Evolutionary conservation across 1,284 basidiomycete species (phyloP), one percentile per base, ranked within the genome.

Genomic region (Leccinum angustisporum): DNA sequence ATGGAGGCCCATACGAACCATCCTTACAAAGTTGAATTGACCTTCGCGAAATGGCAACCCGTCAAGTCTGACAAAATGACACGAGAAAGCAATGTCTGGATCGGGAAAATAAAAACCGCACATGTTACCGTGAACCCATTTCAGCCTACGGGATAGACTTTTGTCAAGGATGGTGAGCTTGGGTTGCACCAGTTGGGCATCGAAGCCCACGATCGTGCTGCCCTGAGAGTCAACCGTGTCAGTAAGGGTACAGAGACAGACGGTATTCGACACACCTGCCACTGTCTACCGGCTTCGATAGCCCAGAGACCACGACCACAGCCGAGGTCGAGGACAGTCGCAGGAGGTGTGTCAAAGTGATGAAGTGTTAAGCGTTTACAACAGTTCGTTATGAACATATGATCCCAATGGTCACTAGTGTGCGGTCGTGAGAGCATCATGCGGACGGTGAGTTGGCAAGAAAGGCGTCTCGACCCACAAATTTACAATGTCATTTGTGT

Each of bases 251-350:
- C 59, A 55, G 8, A 53, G 21, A 56, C 27, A 43, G n/a, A 13
- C n/a, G 1, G n/a, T 18, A 43, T 48, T 14, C 54, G 46, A 72
- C 83, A 58, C 60, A 87, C 90, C 70, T 78, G 77, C 87, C 88
- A 91, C 57, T 78, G 72, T 65, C 79, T 83, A 2, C 85, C 88
- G 7, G 87, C 87, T 61, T 86, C 83, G 48, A 91, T 79, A 10
- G 81, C 80, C 89, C 90, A 91, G 58, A 85, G 82, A 0, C 94
- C 94, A 61, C 85, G 86, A 4, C 94, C 93, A 70, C 91, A 94
- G 0, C 93, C 94, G 27, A 95, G 77, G 69, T 91, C 90, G 9
- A 92, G 81, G 0, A 90, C 79, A 5, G 77, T 75, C 1, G 67
- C 54, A 0, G 89, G 89, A 16, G 84, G 81, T 0, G 68, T 69